phyloP scores from a whole-genome alignment of 345 rosid genomes.

The Eutrema heterophyllum region DNA sequence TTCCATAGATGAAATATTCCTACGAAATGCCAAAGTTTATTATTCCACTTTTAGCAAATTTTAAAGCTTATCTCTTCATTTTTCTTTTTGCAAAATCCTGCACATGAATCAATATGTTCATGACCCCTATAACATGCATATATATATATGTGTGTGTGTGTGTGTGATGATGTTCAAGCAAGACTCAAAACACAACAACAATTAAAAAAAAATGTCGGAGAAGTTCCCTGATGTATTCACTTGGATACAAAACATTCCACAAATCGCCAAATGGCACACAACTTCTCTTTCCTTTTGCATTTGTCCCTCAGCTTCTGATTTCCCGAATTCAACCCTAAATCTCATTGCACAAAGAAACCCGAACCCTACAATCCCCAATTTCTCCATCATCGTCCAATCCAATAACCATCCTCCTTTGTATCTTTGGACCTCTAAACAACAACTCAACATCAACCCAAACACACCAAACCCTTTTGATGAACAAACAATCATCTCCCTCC shows the following conservation, averaged over 20 bases:
- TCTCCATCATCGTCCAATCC: conserved; percentile 52
- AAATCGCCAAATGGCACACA: conserved; percentile 46
- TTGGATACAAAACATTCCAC: conserved; percentile 70
- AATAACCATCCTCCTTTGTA: conserved; percentile 41
- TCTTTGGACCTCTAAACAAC: conserved; percentile 69
- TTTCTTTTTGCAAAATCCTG: neutral
- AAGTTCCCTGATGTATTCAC: conserved; percentile 46
- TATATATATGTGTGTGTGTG: neutral
- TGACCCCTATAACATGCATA: neutral
- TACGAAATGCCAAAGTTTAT: neutral
- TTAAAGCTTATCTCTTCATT: conserved; percentile 16
- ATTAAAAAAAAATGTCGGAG: conserved; percentile 40
- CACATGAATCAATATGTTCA: conserved; percentile 1
- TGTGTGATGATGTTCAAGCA: neutral
- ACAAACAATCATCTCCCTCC: conserved; percentile 38
- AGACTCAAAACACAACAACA: neutral
- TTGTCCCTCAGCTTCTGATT: conserved; percentile 43
- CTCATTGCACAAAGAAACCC: conserved; percentile 41
- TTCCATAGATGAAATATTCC: conserved; percentile 3
- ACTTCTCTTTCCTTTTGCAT: conserved; percentile 44
- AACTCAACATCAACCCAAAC: conserved; percentile 36
- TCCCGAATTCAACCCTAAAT: conserved; percentile 51
- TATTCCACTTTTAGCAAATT: conserved; percentile 9
- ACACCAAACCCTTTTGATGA: conserved; percentile 41
- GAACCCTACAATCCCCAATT: conserved; percentile 30